Percentiles rank a stretch among this genome's conserved stretches.
These are phyloP conservation scores for Fusarium bactridioides DNA, from an alignment of 2,329 filamentous ascomycete species.

Conservation along the genomic window DNA sequence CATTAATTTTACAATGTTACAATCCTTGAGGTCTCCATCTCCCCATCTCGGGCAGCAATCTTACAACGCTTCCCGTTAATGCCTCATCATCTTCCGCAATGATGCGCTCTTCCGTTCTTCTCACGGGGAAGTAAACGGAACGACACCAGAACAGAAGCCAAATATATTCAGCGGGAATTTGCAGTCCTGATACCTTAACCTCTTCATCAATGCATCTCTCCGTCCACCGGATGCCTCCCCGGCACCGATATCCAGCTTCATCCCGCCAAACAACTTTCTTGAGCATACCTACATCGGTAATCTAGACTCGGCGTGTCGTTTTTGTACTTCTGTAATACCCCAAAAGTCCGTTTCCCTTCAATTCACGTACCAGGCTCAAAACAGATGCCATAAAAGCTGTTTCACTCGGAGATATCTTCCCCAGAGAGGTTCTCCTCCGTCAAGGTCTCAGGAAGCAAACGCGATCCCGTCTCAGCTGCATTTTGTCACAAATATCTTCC, in stretches of 20 bases:
- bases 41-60: no score
- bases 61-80: neutral
- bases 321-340: neutral
- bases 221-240: neutral
- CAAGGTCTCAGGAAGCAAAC: neutral
- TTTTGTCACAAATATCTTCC: neutral
- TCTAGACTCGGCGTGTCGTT: neutral
- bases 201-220: neutral
- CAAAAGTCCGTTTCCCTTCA: neutral
- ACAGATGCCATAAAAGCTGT: neutral
- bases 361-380: neutral
- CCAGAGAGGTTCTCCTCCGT: neutral
- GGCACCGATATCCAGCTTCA: neutral
- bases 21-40: rapidly evolving
- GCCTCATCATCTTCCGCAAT: neutral
- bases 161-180: neutral
- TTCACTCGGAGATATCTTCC: neutral
- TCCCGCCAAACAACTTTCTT: neutral
- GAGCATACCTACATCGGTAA: neutral
- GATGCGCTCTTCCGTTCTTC: neutral
- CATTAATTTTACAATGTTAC: rapidly evolving
- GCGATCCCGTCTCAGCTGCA: neutral
- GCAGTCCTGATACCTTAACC: neutral
- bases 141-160: neutral
- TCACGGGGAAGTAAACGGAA: neutral